phyloP scores from a whole-genome alignment of 345 rosid species.

The Anastatica hierochuntica region DNA sequence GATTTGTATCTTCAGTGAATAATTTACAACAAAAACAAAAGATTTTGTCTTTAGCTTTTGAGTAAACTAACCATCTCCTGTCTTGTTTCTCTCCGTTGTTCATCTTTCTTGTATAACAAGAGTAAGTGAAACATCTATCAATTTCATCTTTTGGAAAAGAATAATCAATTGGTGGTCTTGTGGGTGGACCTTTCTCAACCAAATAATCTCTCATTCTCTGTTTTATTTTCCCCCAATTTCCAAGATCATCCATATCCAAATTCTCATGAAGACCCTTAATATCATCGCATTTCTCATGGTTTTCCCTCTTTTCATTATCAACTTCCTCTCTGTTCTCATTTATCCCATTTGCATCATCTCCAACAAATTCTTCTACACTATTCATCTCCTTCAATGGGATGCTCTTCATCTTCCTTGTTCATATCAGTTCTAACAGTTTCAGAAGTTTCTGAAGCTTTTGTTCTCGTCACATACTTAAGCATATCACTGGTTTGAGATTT shows the following conservation, averaged over 20 bases:
- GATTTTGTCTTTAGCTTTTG: neutral
- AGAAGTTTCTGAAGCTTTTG: neutral
- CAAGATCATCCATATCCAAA: slow-evolving; percentile 2
- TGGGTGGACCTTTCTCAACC: slow-evolving; percentile 1
- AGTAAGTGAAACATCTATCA: neutral
- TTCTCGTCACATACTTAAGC: neutral
- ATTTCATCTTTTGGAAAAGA: neutral
- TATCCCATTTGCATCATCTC: neutral
- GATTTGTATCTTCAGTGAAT: neutral
- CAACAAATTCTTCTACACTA: neutral
- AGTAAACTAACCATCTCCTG: slow-evolving; percentile 4
- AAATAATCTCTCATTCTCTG: neutral
- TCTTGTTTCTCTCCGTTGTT: neutral
- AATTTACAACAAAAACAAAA: slow-evolving; percentile 6
- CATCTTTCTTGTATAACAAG: neutral
- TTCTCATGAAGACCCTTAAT: neutral
- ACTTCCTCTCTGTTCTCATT: neutral
- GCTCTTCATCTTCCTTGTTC: neutral
- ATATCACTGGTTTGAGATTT: neutral
- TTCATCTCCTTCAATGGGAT: neutral
- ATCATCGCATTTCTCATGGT: neutral
- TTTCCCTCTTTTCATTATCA: neutral
- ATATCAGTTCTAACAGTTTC: neutral
- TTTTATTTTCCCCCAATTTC: neutral
- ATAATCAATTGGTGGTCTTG: neutral